Percentiles rank a stretch among this genome's conserved stretches.
Evolutionary conservation across 2,329 filamentous ascomycete species (phyloP).

Genomic region (Neonectria ditissima): DNA sequence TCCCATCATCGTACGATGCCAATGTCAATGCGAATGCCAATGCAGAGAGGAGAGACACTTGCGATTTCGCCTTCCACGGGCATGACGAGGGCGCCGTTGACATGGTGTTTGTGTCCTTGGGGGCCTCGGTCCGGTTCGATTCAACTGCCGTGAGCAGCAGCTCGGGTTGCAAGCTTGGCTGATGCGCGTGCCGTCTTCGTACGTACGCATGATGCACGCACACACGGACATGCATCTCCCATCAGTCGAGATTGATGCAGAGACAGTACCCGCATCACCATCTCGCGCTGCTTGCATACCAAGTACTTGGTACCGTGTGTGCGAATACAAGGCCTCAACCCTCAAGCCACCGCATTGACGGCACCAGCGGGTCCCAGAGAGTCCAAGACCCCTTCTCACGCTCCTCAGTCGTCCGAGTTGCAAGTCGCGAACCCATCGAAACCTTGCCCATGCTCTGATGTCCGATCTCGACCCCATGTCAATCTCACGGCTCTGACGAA

Average conservation of each 20-base stretch:
- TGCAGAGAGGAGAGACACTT: neutral
- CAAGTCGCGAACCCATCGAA: constrained; percentile 9
- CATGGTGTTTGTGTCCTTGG: constrained; percentile 4
- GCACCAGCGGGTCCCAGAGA: neutral
- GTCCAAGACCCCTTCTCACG: neutral
- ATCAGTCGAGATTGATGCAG: constrained; percentile 14
- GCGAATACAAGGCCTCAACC: neutral
- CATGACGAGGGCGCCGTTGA: constrained; percentile 2
- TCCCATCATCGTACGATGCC: constrained; percentile 15
- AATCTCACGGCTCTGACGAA: constrained; percentile 28
- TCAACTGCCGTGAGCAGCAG: constrained; percentile 17
- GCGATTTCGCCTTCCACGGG: neutral
- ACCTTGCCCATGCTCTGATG: constrained; percentile 24
- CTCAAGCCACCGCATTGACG: constrained; percentile 3
- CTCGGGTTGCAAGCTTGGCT: constrained; percentile 7
- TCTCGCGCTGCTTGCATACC: constrained; percentile 7
- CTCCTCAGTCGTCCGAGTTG: constrained; percentile 1
- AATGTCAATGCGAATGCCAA: neutral
- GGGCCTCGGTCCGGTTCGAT: constrained; percentile 1
- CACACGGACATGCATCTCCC: neutral
- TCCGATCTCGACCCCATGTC: constrained; percentile 36
- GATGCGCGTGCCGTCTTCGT: neutral
- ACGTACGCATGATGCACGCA: neutral
- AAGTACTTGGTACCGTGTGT: neutral
- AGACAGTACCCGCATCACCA: constrained; percentile 11